A percentile compares a stretch with the other conserved stretches of the same genome.
These are phyloP conservation scores for Dipteronia dyeriana DNA, from an alignment of 345 rosid genomes.

Conservation along the genomic window DNA sequence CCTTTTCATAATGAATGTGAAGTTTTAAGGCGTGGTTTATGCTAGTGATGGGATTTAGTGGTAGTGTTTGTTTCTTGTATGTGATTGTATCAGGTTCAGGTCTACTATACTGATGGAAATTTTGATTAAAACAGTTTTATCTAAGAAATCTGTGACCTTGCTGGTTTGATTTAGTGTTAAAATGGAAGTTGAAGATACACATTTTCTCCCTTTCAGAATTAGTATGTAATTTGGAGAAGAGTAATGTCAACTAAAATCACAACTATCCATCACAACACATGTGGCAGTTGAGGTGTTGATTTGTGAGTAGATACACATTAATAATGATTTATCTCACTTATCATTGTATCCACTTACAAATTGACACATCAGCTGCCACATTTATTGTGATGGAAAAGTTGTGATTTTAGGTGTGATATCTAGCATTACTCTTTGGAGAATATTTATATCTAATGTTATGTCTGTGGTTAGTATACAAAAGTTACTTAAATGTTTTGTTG, in stretches of 20 bases:
- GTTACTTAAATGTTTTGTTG: conserved; percentile 11
- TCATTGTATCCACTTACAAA: too few relatives aligned
- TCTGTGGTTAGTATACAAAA: neutral
- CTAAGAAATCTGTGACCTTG: neutral
- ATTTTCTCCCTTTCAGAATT: neutral
- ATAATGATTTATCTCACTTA: too few relatives aligned
- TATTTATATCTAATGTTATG: neutral
- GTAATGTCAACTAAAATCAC: too few relatives aligned
- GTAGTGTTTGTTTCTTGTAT: neutral
- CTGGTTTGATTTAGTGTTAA: conserved; percentile 5
- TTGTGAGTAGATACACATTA: too few relatives aligned
- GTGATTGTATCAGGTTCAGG: neutral
- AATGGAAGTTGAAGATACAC: conserved; percentile 2
- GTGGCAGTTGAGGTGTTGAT: too few relatives aligned
- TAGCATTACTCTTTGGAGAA: too few relatives aligned
- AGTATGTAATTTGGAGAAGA: neutral
- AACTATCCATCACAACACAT: too few relatives aligned
- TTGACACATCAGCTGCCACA: too few relatives aligned
- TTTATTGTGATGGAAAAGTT: too few relatives aligned
- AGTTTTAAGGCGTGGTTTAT: neutral
- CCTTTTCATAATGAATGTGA: neutral
- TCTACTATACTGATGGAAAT: neutral
- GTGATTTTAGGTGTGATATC: too few relatives aligned
- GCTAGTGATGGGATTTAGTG: neutral
- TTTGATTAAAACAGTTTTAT: neutral